Percentiles rank a stretch among this genome's conserved stretches.
phyloP scores from a whole-genome alignment of 352 stramenopile species.

The Peronospora belbahrii region DNA sequence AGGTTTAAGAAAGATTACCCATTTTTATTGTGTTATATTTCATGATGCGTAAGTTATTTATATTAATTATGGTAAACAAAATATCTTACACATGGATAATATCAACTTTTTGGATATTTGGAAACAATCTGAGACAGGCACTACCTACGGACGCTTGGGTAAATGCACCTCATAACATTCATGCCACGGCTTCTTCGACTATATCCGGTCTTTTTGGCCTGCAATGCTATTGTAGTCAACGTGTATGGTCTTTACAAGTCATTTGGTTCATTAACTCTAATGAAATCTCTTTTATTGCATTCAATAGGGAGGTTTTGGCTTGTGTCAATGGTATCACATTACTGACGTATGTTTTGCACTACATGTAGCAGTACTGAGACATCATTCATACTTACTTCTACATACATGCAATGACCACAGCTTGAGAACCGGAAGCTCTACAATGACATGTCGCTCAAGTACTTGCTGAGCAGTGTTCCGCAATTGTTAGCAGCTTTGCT shows the following conservation, averaged over 20 bases:
- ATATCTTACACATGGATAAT: too few species aligned
- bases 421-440: constrained; percentile 28
- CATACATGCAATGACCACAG: constrained; percentile 8
- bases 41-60: too few species aligned
- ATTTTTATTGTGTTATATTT: too few species aligned
- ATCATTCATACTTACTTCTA: not conserved
- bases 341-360: constrained; percentile 28
- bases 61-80: too few species aligned
- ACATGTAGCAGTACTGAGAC: not conserved
- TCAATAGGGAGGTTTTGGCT: constrained; percentile 27
- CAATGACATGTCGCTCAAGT: constrained; percentile 49
- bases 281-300: not conserved
- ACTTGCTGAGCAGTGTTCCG: constrained; percentile 38
- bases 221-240: constrained; percentile 18
- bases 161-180: too few species aligned
- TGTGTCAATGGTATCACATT: constrained; percentile 50
- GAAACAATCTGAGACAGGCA: too few species aligned
- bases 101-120: too few species aligned
- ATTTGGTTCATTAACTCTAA: not conserved
- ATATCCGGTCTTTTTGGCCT: constrained; percentile 30
- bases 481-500: constrained; percentile 37
- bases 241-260: not conserved
- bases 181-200: constrained; percentile 15
- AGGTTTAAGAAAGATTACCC: too few species aligned
- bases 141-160: too few species aligned